These are phyloP conservation scores for Colletotrichum musicola DNA, from an alignment of 2,329 filamentous ascomycete genomes.

Conservation along the genomic window DNA sequence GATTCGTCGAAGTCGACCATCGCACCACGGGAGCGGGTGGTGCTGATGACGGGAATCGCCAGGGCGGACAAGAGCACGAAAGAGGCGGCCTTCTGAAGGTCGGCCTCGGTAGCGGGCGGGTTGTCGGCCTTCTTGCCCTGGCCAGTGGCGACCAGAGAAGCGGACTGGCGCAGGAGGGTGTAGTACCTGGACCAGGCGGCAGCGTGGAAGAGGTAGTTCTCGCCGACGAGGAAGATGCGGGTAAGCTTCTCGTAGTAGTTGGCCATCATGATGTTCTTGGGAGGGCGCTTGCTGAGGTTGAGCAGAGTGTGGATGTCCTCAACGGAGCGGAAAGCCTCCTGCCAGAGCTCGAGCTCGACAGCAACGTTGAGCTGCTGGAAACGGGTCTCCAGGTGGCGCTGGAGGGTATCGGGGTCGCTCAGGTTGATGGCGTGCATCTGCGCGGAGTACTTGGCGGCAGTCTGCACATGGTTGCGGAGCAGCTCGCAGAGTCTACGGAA, in stretches of 20 bases:
- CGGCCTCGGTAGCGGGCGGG: constrained; percentile 87
- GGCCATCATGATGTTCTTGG: constrained; percentile 99
- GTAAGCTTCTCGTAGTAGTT: constrained; percentile 99
- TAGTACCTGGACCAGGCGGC: constrained; percentile 98
- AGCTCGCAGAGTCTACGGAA: constrained; percentile 98
- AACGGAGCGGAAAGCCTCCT: constrained; percentile 98
- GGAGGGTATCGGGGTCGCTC: constrained; percentile 95
- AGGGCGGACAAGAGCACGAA: constrained; percentile 96
- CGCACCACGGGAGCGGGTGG: constrained; percentile 92
- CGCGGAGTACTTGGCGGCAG: constrained; percentile 97
- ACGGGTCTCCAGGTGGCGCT: constrained; percentile 96
- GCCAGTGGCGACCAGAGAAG: constrained; percentile 83
- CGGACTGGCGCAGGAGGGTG: constrained; percentile 92
- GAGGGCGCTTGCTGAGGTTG: constrained; percentile 95
- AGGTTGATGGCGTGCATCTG: constrained; percentile 99
- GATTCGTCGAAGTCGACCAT: constrained; percentile 97
- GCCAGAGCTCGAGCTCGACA: constrained; percentile 97
- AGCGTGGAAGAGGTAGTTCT: constrained; percentile 99
- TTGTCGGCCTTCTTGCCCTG: constrained; percentile 95
- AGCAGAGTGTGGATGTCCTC: constrained; percentile 99
- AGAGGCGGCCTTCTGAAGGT: constrained; percentile 93
- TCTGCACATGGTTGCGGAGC: constrained; percentile 98
- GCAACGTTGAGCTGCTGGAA: constrained; percentile 99
- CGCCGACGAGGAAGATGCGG: constrained; percentile 97
- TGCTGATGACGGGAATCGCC: constrained; percentile 99